Conservation (phyloP, 148 eudicot species). For the Gaultheria prostrata region DNA sequence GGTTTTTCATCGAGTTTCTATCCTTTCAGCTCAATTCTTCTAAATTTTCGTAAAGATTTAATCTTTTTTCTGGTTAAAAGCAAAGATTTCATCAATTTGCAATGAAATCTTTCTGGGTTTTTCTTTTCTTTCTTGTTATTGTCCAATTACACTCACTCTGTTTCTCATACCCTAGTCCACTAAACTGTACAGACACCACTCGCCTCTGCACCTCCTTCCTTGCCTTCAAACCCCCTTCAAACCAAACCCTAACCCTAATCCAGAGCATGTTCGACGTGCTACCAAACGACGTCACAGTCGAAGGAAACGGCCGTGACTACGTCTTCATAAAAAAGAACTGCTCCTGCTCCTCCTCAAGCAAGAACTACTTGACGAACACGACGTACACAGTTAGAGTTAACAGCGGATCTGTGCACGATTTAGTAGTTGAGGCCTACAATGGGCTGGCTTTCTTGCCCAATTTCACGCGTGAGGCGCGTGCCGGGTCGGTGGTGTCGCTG, state of each 20-base stretch:
- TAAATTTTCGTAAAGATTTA: too few species aligned
- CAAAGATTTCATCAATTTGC: neutral
- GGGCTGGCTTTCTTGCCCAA: conserved; percentile 68
- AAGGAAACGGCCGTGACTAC: conserved; percentile 49
- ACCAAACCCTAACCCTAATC: conserved; percentile 48
- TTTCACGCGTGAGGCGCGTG: conserved; percentile 36
- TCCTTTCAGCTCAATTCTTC: neutral
- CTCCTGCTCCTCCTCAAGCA: conserved; percentile 53
- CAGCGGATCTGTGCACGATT: conserved; percentile 59
- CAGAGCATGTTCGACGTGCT: conserved; percentile 87
- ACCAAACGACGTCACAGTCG: conserved; percentile 60
- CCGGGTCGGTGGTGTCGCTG: conserved; percentile 58
- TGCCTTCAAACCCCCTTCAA: conserved; percentile 56
- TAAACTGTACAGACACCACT: conserved; percentile 67
- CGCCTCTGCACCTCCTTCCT: conserved; percentile 78
- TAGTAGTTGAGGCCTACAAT: conserved; percentile 56
- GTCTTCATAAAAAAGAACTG: conserved; percentile 78
- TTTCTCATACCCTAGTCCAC: conserved; percentile 39
- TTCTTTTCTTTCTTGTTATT: neutral
- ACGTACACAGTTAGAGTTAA: conserved; percentile 67
- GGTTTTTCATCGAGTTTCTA: neutral
- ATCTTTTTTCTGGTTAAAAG: too few species aligned
- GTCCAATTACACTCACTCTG: conserved; percentile 11
- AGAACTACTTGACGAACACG: conserved; percentile 54
- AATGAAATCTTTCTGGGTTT: neutral